phyloP scores from a whole-genome alignment of 2,329 filamentous ascomycete genomes.

The Monilinia vaccinii-corymbosi region DNA sequence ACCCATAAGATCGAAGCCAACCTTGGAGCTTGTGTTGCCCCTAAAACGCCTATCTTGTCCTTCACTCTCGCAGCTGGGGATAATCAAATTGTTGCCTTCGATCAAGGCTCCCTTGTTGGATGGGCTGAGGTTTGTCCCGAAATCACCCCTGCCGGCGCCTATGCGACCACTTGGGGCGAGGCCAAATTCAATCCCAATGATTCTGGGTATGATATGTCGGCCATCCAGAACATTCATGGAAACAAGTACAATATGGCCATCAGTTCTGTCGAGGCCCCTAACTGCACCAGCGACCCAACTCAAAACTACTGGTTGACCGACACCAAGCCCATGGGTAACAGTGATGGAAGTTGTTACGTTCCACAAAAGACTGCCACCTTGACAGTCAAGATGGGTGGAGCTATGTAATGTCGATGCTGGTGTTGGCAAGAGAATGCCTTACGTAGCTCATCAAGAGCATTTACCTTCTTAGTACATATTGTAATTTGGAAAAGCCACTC shows the following conservation, averaged over 20 bases:
- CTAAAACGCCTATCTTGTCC: conserved; percentile 22
- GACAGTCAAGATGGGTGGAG: conserved; percentile 24
- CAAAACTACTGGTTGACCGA: conserved; percentile 27
- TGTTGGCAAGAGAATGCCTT: too few relatives aligned
- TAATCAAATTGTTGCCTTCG: conserved; percentile 23
- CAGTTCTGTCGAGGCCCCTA: conserved; percentile 18
- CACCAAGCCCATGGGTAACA: conserved; percentile 20
- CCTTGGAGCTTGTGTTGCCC: conserved; percentile 23
- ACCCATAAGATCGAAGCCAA: background rate
- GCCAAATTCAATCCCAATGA: conserved; percentile 21
- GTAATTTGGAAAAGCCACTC: conserved; percentile 14
- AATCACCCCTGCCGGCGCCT: conserved; percentile 18
- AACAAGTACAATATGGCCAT: conserved; percentile 29
- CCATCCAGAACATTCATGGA: conserved; percentile 24
- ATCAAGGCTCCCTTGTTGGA: conserved; percentile 23
- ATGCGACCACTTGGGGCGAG: conserved; percentile 25
- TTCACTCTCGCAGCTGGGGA: conserved; percentile 20
- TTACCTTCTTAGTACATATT: conserved; percentile 18
- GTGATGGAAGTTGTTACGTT: conserved; percentile 27
- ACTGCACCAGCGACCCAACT: conserved; percentile 21
- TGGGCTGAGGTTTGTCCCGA: conserved; percentile 17
- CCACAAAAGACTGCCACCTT: conserved; percentile 18
- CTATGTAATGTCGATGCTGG: conserved; percentile 4
- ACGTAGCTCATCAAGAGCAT: background rate
- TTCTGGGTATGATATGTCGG: conserved; percentile 27